Conservation (phyloP, 352 stramenopile genomes). For the Globisporangium lucens region DNA sequence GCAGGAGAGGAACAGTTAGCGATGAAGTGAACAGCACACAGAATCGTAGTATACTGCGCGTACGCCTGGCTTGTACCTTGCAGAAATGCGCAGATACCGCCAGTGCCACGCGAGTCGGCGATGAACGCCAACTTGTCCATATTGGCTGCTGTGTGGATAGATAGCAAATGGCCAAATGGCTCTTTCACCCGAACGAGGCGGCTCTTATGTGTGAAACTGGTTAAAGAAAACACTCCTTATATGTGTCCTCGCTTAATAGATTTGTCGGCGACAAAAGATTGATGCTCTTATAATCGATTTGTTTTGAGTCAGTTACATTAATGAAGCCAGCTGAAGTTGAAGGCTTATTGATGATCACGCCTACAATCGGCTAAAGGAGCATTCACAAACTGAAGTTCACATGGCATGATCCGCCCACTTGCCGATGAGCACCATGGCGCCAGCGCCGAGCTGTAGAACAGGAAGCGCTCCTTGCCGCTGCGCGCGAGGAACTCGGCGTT, state of each 20-base stretch:
- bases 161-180: background rate
- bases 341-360: no score
- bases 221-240: background rate
- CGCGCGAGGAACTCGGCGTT: conserved; percentile 55
- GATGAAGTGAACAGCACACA: background rate
- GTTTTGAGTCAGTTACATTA: no score
- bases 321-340: no score
- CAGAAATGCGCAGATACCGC: conserved; percentile 38
- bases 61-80: conserved; percentile 20
- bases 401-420: conserved; percentile 42
- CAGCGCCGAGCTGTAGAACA: conserved; percentile 51
- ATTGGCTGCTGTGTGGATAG: background rate
- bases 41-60: no score
- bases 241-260: no score
- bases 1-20: background rate
- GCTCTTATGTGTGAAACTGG: background rate
- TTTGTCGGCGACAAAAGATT: no score
- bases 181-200: background rate
- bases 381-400: background rate
- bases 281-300: no score
- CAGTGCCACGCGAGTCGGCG: conserved; percentile 36
- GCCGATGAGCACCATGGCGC: conserved; percentile 60
- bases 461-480: conserved; percentile 27
- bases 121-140: conserved; percentile 26
- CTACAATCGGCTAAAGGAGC: background rate